phyloP scores from a whole-genome alignment of 495 filamentous ascomycete species.

The Opeltia flavorubescens region DNA sequence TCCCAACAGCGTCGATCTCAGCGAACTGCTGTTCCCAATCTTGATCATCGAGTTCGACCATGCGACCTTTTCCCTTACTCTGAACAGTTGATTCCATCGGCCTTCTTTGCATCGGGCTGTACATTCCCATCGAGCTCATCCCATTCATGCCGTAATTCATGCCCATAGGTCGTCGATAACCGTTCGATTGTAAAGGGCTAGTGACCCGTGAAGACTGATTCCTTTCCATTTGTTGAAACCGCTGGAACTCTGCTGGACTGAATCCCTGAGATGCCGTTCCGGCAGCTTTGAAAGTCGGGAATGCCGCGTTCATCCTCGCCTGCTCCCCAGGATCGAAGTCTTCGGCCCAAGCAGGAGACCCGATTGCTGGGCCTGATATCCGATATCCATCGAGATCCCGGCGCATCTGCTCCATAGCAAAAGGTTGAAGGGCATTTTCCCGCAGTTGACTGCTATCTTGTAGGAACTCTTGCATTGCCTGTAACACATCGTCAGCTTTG shows the following conservation, averaged over 20 bases:
- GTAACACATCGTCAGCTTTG: slow-evolving; percentile 5
- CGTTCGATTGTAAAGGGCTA: slow-evolving; percentile 38
- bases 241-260: slow-evolving; percentile 70
- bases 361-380: slow-evolving; percentile 39
- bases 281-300: slow-evolving; percentile 37
- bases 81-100: slow-evolving; percentile 32
- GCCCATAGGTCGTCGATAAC: slow-evolving; percentile 49
- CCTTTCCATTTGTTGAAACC: slow-evolving; percentile 59
- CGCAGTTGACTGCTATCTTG: slow-evolving; percentile 52
- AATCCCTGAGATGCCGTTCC: slow-evolving; percentile 46
- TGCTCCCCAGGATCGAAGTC: slow-evolving; percentile 58
- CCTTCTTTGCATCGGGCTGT: slow-evolving; percentile 35
- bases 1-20: slow-evolving; percentile 61
- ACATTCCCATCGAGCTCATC: slow-evolving; percentile 27
- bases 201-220: slow-evolving; percentile 40
- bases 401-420: slow-evolving; percentile 59
- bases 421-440: slow-evolving; percentile 36
- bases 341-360: slow-evolving; percentile 50
- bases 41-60: slow-evolving; percentile 84
- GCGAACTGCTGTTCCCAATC: slow-evolving; percentile 96
- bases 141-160: slow-evolving; percentile 40
- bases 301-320: slow-evolving; percentile 67
- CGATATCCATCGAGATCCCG: slow-evolving; percentile 48
- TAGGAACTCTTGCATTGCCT: slow-evolving; percentile 92
- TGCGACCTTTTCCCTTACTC: slow-evolving; percentile 77